A percentile compares a stretch with the other conserved stretches of the same genome.
Conservation (phyloP, 2,329 filamentous ascomycete genomes). For the Hysterium pulicare region DNA sequence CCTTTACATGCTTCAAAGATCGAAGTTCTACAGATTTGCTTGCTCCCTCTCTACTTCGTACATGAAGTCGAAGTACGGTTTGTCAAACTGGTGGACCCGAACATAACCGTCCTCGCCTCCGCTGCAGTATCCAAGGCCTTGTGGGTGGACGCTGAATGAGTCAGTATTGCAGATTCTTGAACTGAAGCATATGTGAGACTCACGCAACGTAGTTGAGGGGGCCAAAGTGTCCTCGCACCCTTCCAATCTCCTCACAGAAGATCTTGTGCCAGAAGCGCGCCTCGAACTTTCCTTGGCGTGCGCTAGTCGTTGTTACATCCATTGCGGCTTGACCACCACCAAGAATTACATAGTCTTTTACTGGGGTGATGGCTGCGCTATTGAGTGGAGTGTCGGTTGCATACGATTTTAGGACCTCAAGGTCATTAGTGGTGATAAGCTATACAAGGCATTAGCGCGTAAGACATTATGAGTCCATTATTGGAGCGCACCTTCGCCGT, state of each 20-base stretch:
- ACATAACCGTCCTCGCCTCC: conserved; percentile 99
- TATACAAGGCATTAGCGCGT: conserved; percentile 27
- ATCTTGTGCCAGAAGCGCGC: conserved; percentile 99
- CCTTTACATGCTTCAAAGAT: conserved; percentile 34
- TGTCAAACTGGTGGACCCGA: conserved; percentile 97
- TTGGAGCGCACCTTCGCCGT: conserved; percentile 68
- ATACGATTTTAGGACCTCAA: conserved; percentile 92
- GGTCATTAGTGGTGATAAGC: conserved; percentile 80
- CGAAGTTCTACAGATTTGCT: conserved; percentile 32
- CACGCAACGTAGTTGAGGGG: conserved; percentile 96
- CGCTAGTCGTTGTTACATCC: conserved; percentile 93
- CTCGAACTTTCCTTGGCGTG: conserved; percentile 98
- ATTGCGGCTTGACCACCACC: conserved; percentile 98
- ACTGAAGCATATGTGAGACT: too few relatives aligned
- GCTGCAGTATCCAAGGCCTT: conserved; percentile 87
- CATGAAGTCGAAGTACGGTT: conserved; percentile 96
- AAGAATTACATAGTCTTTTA: conserved; percentile 97
- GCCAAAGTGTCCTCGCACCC: conserved; percentile 95
- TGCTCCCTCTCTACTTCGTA: conserved; percentile 96
- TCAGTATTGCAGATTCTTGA: too few relatives aligned
- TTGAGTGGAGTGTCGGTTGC: conserved; percentile 90
- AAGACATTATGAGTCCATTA: too few relatives aligned
- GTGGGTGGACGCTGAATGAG: conserved; percentile 84
- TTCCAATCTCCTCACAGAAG: conserved; percentile 97
- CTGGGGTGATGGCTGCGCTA: conserved; percentile 87